Conservation (phyloP, 208 protist species). For the Jaenimonas drosophilae region DNA sequence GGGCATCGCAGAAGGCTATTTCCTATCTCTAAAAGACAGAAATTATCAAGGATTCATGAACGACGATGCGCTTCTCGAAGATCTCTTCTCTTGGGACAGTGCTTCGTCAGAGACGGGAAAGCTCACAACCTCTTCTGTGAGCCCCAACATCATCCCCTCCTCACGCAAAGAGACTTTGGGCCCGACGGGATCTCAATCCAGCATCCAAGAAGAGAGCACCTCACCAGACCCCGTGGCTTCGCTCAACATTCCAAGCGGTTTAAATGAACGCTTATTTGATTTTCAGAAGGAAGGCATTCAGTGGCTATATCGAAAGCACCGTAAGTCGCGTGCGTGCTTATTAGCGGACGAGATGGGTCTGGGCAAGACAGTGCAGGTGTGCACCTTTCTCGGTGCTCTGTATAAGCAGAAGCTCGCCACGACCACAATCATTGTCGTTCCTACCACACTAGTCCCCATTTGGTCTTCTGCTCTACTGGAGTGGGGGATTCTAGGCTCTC, state of each 20-base stretch:
- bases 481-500: constrained; percentile 20
- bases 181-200: too few species aligned
- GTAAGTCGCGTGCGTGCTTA: constrained; percentile 89
- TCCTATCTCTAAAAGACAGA: not conserved
- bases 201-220: too few species aligned
- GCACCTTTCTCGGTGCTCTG: constrained; percentile 86
- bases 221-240: too few species aligned
- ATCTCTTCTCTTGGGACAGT: constrained; percentile 51
- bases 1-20: too few species aligned
- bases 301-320: constrained; percentile 95
- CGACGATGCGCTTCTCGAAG: constrained; percentile 51
- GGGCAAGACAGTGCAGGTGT: constrained; percentile 96
- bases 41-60: not conserved
- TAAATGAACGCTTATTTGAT: constrained; percentile 65
- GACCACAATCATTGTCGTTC: constrained; percentile 93
- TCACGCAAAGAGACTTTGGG: too few species aligned
- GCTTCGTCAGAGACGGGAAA: constrained; percentile 1
- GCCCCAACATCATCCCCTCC: constrained; percentile 5
- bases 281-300: constrained; percentile 91
- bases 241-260: constrained; percentile 11
- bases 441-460: constrained; percentile 83
- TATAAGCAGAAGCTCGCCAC: constrained; percentile 45
- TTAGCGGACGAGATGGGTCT: constrained; percentile 97
- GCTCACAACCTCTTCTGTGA: not conserved
- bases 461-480: constrained; percentile 89